Conservation (phyloP, 768 basidiomycete genomes). For the Vishniacozyma victoriae region DNA sequence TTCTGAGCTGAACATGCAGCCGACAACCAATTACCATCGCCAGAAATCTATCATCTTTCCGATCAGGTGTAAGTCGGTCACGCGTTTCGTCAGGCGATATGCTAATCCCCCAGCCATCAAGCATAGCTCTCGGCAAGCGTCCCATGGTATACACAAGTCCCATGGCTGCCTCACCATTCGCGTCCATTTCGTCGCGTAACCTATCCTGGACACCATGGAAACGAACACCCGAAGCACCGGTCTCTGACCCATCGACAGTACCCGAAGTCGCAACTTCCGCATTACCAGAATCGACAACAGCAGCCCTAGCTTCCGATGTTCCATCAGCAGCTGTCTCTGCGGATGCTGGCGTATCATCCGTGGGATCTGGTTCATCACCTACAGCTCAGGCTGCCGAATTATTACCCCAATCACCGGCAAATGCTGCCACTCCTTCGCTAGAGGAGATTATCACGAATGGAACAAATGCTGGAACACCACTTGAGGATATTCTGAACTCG, state of each 20-base stretch:
- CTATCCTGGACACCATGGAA: constrained; percentile 31
- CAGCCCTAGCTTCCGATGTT: no score
- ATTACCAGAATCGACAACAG: constrained; percentile 5
- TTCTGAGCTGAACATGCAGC: no score
- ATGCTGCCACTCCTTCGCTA: constrained; percentile 14
- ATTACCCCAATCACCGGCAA: constrained; percentile 8
- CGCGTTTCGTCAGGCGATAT: no score
- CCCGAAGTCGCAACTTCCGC: not conserved
- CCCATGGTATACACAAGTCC: constrained; percentile 1
- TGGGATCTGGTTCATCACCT: not conserved
- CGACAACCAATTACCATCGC: no score
- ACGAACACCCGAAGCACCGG: no score
- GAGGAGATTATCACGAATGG: constrained; percentile 26
- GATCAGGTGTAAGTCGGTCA: no score
- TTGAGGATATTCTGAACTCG: constrained; percentile 39
- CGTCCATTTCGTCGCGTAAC: constrained; percentile 1
- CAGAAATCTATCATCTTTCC: no score
- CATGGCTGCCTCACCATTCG: constrained; percentile 1
- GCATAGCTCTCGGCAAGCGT: constrained; percentile 29
- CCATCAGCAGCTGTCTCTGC: no score
- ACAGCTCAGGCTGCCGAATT: constrained; percentile 2
- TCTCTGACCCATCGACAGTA: constrained; percentile 3
- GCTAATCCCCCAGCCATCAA: constrained; percentile 14
- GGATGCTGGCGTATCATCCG: no score
- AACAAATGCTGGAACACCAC: constrained; percentile 14